These are phyloP conservation scores for Pichia sp. DNA, from an alignment of 1,139 yeast species.

Conservation along the genomic window DNA sequence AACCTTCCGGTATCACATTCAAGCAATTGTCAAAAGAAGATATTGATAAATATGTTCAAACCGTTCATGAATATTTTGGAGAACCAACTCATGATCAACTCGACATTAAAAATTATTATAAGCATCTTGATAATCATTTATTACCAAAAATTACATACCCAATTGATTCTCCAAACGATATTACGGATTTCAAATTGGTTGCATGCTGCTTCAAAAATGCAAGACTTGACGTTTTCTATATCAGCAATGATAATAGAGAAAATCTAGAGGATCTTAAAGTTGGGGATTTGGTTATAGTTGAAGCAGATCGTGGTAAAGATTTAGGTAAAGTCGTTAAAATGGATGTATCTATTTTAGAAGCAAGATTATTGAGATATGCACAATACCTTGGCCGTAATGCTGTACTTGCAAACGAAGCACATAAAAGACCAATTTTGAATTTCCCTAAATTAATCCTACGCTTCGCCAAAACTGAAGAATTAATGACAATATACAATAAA, in stretches of 20 bases:
- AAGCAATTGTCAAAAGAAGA: slow-evolving; percentile 5
- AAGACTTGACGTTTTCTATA: slow-evolving; percentile 72
- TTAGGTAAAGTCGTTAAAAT: slow-evolving; percentile 71
- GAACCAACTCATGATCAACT: slow-evolving; percentile 21
- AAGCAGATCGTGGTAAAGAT: slow-evolving; percentile 96
- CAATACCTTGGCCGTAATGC: slow-evolving; percentile 54
- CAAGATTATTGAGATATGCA: slow-evolving; percentile 43
- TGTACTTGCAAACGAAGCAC: slow-evolving; percentile 31
- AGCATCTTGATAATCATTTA: slow-evolving; percentile 18
- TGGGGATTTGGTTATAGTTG: slow-evolving; percentile 85
- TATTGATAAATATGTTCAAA: slow-evolving; percentile 1
- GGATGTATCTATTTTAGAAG: slow-evolving; percentile 58
- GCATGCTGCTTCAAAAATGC: slow-evolving; percentile 84
- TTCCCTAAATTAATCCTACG: slow-evolving; percentile 73
- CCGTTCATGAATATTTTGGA: slow-evolving; percentile 20
- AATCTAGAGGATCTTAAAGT: slow-evolving; percentile 48
- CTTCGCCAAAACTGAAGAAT: slow-evolving; percentile 56
- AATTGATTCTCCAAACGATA: slow-evolving; percentile 13
- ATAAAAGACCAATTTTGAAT: slow-evolving; percentile 39
- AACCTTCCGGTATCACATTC: too few species aligned
- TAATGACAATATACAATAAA: slow-evolving; percentile 52
- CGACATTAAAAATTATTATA: slow-evolving; percentile 19
- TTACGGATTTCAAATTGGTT: slow-evolving; percentile 35
- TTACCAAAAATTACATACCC: slow-evolving; percentile 27
- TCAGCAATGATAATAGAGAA: slow-evolving; percentile 30